Percentiles rank a stretch among this genome's conserved stretches.
These are phyloP conservation scores for Picochlorum sp. DNA, from an alignment of 139 green algal species.

Conservation along the genomic window DNA sequence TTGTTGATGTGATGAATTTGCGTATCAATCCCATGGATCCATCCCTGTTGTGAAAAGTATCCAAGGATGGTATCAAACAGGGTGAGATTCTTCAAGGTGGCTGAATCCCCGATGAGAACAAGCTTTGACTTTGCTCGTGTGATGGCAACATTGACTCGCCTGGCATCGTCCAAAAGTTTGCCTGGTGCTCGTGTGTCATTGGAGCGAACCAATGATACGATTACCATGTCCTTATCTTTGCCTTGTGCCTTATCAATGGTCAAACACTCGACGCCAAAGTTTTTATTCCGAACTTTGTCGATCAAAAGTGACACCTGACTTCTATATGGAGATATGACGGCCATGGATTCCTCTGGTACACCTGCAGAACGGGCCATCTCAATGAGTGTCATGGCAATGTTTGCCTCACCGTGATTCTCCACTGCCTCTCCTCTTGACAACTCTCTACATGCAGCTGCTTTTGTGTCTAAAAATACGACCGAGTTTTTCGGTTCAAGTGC, in stretches of 20 bases:
- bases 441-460: slow-evolving; percentile 18
- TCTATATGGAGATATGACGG: slow-evolving; percentile 77
- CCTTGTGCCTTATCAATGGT: slow-evolving; percentile 86
- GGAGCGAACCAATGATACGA: slow-evolving; percentile 66
- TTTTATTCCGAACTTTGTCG: not conserved
- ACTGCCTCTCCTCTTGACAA: slow-evolving; percentile 24
- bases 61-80: slow-evolving; percentile 30
- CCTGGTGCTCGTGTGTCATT: slow-evolving; percentile 44
- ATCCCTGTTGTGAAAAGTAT: not conserved
- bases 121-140: slow-evolving; percentile 78
- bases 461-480: slow-evolving; percentile 81
- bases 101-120: slow-evolving; percentile 55
- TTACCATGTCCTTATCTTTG: slow-evolving; percentile 63
- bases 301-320: slow-evolving; percentile 50
- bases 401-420: slow-evolving; percentile 57
- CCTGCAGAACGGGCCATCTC: slow-evolving; percentile 40
- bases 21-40: not conserved
- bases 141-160: slow-evolving; percentile 88
- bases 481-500: slow-evolving; percentile 45
- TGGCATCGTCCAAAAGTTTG: slow-evolving; percentile 69
- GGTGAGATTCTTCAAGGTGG: slow-evolving; percentile 37
- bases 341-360: slow-evolving; percentile 39
- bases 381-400: slow-evolving; percentile 42
- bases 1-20: not conserved
- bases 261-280: slow-evolving; percentile 53